Conservation (phyloP, 129 eudicot species). For the Ambrosia artemisiifolia region DNA sequence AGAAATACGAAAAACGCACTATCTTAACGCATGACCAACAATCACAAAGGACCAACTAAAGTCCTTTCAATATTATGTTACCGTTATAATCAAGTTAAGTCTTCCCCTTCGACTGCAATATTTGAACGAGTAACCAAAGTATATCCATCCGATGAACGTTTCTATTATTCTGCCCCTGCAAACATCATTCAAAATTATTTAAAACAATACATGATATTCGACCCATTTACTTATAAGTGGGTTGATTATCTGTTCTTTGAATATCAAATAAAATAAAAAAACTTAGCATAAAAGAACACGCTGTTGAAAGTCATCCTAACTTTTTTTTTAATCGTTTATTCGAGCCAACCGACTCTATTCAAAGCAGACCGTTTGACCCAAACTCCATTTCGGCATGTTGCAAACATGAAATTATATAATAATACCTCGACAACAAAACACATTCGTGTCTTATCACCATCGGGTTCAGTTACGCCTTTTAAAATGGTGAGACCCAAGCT, state of each 20-base stretch:
- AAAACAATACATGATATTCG: neutral
- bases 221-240: neutral
- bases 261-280: too few species aligned
- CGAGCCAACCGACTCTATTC: too few species aligned
- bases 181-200: neutral
- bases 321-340: too few species aligned
- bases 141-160: conserved; percentile 84
- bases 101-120: conserved; percentile 53
- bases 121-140: conserved; percentile 82
- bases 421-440: conserved; percentile 88
- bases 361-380: too few species aligned
- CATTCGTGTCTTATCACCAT: conserved; percentile 69
- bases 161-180: conserved; percentile 67
- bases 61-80: neutral
- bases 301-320: too few species aligned
- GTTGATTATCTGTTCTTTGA: neutral
- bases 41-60: neutral
- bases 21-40: neutral
- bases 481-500: conserved; percentile 75
- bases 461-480: conserved; percentile 77
- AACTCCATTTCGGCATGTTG: too few species aligned
- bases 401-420: neutral
- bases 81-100: conserved; percentile 7
- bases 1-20: neutral
- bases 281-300: too few species aligned